Evolutionary conservation across 805 yeast genomes (phyloP).

Genomic region (Saccharomycopsis sp.): DNA sequence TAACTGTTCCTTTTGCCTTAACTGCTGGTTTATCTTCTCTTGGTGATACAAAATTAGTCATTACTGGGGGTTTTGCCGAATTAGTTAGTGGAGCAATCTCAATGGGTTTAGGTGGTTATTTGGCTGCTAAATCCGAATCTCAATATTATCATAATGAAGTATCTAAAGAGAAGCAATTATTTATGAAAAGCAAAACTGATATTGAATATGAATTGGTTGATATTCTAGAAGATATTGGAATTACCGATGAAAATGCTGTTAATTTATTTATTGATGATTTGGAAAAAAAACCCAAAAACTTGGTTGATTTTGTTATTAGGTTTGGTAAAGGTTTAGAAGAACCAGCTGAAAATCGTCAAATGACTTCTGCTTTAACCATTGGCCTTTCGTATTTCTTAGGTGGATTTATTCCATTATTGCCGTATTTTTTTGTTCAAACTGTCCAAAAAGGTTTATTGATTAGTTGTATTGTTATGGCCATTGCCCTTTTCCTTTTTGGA

Average conservation of each 20-base stretch:
- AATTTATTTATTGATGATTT: slow-evolving; percentile 66
- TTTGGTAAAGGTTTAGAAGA: slow-evolving; percentile 91
- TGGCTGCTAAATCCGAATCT: slow-evolving; percentile 86
- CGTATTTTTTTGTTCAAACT: slow-evolving; percentile 72
- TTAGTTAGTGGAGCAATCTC: slow-evolving; percentile 93
- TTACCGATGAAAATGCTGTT: slow-evolving; percentile 55
- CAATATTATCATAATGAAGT: slow-evolving; percentile 69
- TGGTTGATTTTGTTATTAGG: slow-evolving; percentile 79
- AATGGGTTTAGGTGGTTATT: slow-evolving; percentile 95
- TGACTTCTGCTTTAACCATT: slow-evolving; percentile 80
- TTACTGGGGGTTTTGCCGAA: slow-evolving; percentile 98
- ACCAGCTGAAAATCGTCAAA: slow-evolving; percentile 87
- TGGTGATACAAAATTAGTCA: slow-evolving; percentile 83
- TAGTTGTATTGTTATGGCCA: slow-evolving; percentile 70
- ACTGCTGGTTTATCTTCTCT: slow-evolving; percentile 91
- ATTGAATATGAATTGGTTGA: slow-evolving; percentile 75
- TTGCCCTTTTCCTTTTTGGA: slow-evolving; percentile 84
- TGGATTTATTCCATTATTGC: slow-evolving; percentile 84
- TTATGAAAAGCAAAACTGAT: slow-evolving; percentile 52
- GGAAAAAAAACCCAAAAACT: slow-evolving; percentile 63
- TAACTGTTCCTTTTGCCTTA: slow-evolving; percentile 97
- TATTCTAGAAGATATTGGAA: slow-evolving; percentile 64
- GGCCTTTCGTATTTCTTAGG: slow-evolving; percentile 86
- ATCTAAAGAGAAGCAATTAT: slow-evolving; percentile 54
- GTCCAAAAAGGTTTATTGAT: slow-evolving; percentile 70